Evolutionary conservation across 345 rosid genomes (phyloP), one percentile per base, ranked within the genome.

Genomic region (Syzygium oleosum): DNA sequence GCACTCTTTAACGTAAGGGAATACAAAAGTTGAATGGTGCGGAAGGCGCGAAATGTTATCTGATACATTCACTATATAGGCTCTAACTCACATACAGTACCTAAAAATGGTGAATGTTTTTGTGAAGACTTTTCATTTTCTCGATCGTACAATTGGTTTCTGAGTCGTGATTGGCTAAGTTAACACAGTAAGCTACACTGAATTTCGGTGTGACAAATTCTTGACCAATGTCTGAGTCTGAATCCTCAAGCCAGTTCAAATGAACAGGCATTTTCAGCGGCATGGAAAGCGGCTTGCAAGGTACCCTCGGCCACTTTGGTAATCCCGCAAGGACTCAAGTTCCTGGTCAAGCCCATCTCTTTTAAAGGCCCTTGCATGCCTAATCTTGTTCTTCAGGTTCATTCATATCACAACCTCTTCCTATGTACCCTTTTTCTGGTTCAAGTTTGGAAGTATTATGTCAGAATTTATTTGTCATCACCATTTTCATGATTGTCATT

Each of bases 291-390:
- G 84, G 96, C 95, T 49, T 93, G 96, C 90, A 90, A 86, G 59
- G 92, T 93, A 4, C 49, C 90, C 3, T 91, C 92, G 51, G 93
- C 93, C 51, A 91, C 85, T 25, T 52, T 95, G n/a, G 90, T 89
- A 88, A 91, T 95, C 51, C 97, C 97, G 9, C 86, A 89, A 43
- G 89, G 91, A 38, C 89, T 91, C 87, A 91, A 88, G 88, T 90
- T 94, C 87, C 87, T 94, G 9, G 85, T 93, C 90, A 92, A 86
- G 77, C 94, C 96, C 90, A 86, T 92, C 88, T 91, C 92, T 86
- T 94, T 95, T 53, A 93, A 93, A 89, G 97, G 96, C 88, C 96
- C 95, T 85, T 94, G 96, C 89, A 90, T 92, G 92, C 92, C 95
- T 89, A 80, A 92, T 38, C 91, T 95, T 73, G 90, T 88, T 90